Conservation (phyloP, 2,329 filamentous ascomycete genomes). For the Alternaria rosae region DNA sequence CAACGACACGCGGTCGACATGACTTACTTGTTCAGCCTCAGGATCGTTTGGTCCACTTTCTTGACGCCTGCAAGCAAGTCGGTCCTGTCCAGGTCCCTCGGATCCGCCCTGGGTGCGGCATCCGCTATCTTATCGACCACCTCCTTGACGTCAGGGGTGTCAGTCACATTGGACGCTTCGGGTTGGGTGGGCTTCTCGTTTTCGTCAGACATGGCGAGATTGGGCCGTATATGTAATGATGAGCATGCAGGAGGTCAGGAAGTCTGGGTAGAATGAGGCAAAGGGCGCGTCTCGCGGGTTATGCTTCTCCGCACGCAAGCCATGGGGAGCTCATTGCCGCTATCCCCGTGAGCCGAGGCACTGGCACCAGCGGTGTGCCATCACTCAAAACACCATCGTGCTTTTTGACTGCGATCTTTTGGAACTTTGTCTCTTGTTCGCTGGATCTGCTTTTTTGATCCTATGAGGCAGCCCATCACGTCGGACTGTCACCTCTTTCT, state of each 20-base stretch:
- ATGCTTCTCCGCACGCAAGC: constrained; percentile 24
- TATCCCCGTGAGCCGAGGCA: constrained; percentile 26
- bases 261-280: constrained; percentile 19
- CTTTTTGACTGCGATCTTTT: neutral
- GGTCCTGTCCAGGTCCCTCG: constrained; percentile 11
- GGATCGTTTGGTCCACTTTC: constrained; percentile 49
- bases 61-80: constrained; percentile 40
- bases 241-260: constrained; percentile 16
- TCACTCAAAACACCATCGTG: neutral
- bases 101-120: constrained; percentile 27
- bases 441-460: too few species aligned
- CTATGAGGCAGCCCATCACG: too few species aligned
- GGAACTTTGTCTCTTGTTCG: constrained; percentile 1
- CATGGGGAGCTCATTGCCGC: constrained; percentile 1
- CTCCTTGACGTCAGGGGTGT: constrained; percentile 31
- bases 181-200: constrained; percentile 40
- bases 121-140: constrained; percentile 34
- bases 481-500: too few species aligned
- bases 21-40: constrained; percentile 55
- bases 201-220: constrained; percentile 45
- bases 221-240: constrained; percentile 7
- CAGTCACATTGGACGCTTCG: constrained; percentile 36
- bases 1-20: too few species aligned
- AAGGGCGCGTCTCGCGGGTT: constrained; percentile 17
- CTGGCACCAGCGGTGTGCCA: neutral